phyloP scores from a whole-genome alignment of 1,284 basidiomycete genomes.

The Porogramme epimiltina region DNA sequence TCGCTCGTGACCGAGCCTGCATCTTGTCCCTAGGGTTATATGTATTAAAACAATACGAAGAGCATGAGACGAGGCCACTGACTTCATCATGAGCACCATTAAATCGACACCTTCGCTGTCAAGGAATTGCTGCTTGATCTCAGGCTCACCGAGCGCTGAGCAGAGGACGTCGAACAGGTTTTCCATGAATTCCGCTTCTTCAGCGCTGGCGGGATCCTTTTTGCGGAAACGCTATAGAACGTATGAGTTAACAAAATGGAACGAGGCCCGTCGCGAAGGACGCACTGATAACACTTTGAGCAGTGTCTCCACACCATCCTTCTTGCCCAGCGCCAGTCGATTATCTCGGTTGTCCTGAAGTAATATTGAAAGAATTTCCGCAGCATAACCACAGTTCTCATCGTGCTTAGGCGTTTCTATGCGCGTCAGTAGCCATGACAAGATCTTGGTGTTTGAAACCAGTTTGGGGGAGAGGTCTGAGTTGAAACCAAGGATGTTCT shows the following conservation, averaged over 20 bases:
- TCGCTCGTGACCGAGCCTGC: constrained; percentile 76
- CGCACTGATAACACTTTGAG: constrained; percentile 84
- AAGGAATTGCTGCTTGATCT: constrained; percentile 82
- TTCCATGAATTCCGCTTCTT: constrained; percentile 97
- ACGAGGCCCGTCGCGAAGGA: constrained; percentile 14
- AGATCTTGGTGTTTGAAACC: constrained; percentile 71
- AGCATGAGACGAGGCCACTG: constrained; percentile 26
- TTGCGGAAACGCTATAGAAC: constrained; percentile 79
- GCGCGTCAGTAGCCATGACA: constrained; percentile 84
- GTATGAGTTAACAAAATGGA: constrained; percentile 1
- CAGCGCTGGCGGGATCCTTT: constrained; percentile 79
- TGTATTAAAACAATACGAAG: not conserved
- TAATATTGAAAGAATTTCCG: constrained; percentile 88
- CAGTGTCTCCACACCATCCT: constrained; percentile 79
- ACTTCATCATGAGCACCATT: constrained; percentile 97
- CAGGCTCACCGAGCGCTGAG: constrained; percentile 73
- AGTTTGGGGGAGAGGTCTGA: constrained; percentile 73
- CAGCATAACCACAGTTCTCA: constrained; percentile 86
- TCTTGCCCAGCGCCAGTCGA: constrained; percentile 62
- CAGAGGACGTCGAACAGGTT: constrained; percentile 92
- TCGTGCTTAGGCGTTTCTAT: constrained; percentile 75
- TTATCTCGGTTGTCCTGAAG: constrained; percentile 76
- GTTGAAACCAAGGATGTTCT: constrained; percentile 89
- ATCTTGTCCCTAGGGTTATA: constrained; percentile 72
- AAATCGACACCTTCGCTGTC: constrained; percentile 94